Percentiles rank a stretch among this genome's conserved stretches.
Conservation (phyloP, 805 yeast genomes). For the Kazachstania kunashirensis region DNA sequence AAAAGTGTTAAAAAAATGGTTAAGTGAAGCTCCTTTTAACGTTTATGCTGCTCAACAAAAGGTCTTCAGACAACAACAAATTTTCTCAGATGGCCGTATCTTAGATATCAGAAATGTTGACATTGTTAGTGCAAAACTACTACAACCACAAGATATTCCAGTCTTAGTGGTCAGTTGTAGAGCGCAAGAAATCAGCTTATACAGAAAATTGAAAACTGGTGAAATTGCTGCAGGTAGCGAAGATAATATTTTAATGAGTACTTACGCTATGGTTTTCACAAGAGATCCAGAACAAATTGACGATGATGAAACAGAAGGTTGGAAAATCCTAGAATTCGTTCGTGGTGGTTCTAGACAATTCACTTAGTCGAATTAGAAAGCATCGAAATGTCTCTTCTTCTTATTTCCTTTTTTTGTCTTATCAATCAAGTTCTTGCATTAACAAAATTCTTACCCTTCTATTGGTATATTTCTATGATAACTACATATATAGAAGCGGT, state of each 20-base stretch:
- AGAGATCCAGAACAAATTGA: constrained; percentile 88
- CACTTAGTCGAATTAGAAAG: no score
- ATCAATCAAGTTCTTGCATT: no score
- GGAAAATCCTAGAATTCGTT: constrained; percentile 91
- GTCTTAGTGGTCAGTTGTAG: constrained; percentile 89
- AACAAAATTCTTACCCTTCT: no score
- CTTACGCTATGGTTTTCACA: constrained; percentile 94
- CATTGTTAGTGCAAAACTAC: constrained; percentile 73
- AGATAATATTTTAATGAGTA: constrained; percentile 81
- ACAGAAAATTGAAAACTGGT: constrained; percentile 82
- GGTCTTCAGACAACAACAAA: constrained; percentile 81
- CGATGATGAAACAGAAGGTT: constrained; percentile 87
- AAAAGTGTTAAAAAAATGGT: constrained; percentile 74
- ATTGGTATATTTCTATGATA: no score
- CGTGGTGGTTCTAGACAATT: constrained; percentile 87
- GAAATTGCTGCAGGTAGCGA: constrained; percentile 94
- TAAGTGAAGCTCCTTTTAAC: constrained; percentile 92
- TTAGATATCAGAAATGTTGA: constrained; percentile 94
- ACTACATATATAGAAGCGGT: no score
- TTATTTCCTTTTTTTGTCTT: no score
- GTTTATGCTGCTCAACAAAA: constrained; percentile 91
- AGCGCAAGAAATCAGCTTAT: constrained; percentile 90
- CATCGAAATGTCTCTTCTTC: not conserved
- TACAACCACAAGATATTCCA: constrained; percentile 87
- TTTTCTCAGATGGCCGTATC: constrained; percentile 83